Conservation (phyloP, 139 green algal species). For the Medakamo hakoo region DNA sequence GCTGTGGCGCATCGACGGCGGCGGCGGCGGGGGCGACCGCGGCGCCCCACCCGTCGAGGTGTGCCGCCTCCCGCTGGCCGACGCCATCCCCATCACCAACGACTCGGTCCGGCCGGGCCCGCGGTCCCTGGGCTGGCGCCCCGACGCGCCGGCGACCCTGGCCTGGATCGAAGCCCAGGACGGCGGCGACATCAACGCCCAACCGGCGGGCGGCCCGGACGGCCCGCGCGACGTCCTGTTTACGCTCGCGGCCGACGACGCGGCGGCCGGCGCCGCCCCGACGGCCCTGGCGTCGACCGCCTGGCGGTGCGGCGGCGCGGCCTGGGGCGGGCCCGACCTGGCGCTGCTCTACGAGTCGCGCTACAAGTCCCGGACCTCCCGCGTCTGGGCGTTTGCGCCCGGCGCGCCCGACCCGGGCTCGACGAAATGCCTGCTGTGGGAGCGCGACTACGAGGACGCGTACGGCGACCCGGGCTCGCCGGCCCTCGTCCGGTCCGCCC, state of each 20-base stretch:
- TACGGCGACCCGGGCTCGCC: constrained; percentile 84
- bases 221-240: constrained; percentile 84
- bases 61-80: constrained; percentile 68
- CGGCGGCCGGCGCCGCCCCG: constrained; percentile 6
- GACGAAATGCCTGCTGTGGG: constrained; percentile 31
- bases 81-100: constrained; percentile 90
- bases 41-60: constrained; percentile 26
- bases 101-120: constrained; percentile 63
- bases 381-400: constrained; percentile 17
- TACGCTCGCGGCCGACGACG: constrained; percentile 28
- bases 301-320: constrained; percentile 60
- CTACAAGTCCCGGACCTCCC: constrained; percentile 56
- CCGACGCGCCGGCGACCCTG: constrained; percentile 62
- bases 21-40: too few relatives aligned
- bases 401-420: neutral
- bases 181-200: constrained; percentile 69
- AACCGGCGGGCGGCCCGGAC: constrained; percentile 28
- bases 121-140: constrained; percentile 68
- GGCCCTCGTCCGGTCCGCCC: constrained; percentile 38
- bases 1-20: constrained; percentile 53
- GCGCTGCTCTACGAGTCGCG: constrained; percentile 83
- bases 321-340: constrained; percentile 67
- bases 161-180: constrained; percentile 79
- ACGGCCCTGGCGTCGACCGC: constrained; percentile 27
- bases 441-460: constrained; percentile 78